These are phyloP conservation scores for Ceratobasidium sp. DNA, from an alignment of 1,284 basidiomycete species.

Conservation along the genomic window DNA sequence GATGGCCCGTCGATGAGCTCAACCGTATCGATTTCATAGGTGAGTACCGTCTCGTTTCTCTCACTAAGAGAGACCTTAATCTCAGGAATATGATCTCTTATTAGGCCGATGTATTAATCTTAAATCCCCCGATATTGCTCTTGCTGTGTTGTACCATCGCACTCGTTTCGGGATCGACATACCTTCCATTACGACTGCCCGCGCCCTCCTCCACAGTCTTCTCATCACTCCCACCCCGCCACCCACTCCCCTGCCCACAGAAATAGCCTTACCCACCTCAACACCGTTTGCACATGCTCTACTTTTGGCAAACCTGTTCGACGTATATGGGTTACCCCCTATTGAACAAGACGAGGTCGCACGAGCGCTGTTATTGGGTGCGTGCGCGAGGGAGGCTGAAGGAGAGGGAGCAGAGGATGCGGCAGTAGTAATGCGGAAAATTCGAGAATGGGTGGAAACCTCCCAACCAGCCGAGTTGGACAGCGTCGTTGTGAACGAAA, in stretches of 20 bases:
- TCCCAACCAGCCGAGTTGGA: not conserved
- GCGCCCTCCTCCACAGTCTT: conserved; percentile 50
- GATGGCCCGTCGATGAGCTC: conserved; percentile 26
- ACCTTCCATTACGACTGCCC: conserved; percentile 47
- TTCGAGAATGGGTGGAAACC: conserved; percentile 9
- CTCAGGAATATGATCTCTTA: not conserved
- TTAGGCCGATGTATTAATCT: conserved; percentile 34
- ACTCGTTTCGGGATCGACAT: conserved; percentile 51
- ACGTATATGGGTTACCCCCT: conserved; percentile 40
- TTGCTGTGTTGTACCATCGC: conserved; percentile 49
- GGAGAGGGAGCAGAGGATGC: not conserved
- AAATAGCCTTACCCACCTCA: conserved; percentile 23
- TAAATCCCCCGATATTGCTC: conserved; percentile 47
- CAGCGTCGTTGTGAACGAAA: not conserved
- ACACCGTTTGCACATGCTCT: conserved; percentile 35
- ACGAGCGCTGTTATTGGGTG: conserved; percentile 28
- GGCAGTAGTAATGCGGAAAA: not conserved
- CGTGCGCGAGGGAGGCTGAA: not conserved
- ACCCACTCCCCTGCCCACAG: conserved; percentile 22
- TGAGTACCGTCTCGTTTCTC: not conserved
- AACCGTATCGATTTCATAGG: conserved; percentile 40
- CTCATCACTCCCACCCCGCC: conserved; percentile 29
- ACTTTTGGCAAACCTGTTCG: conserved; percentile 33
- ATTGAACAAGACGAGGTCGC: conserved; percentile 26
- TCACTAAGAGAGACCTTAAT: not conserved